Conservation (phyloP, 1,284 basidiomycete genomes). For the Bjerkandera adusta region DNA sequence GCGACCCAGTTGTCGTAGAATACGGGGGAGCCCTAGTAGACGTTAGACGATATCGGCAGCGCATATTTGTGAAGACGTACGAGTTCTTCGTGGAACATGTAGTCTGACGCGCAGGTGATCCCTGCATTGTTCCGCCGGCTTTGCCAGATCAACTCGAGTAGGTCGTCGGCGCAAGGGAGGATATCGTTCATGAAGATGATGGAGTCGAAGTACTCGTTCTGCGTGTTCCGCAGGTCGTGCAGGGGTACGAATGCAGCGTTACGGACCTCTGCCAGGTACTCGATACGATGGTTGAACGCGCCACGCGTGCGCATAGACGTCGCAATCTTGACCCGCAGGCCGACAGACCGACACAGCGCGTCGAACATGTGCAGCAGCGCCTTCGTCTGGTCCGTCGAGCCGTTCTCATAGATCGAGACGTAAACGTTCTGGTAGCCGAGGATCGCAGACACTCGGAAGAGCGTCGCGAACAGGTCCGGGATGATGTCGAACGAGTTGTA, state of each 20-base stretch:
- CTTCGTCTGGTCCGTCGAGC: slow-evolving; percentile 94
- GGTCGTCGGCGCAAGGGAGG: slow-evolving; percentile 91
- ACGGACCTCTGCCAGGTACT: slow-evolving; percentile 95
- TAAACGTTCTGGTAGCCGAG: slow-evolving; percentile 95
- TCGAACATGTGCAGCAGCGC: slow-evolving; percentile 91
- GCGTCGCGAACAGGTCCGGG: slow-evolving; percentile 93
- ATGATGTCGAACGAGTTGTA: slow-evolving; percentile 99
- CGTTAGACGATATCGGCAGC: slow-evolving; percentile 5
- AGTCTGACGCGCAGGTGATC: slow-evolving; percentile 94
- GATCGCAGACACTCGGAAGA: slow-evolving; percentile 87
- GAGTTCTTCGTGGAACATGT: slow-evolving; percentile 96
- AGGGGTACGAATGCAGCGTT: slow-evolving; percentile 93
- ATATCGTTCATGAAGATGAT: slow-evolving; percentile 99
- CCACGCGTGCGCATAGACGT: slow-evolving; percentile 89
- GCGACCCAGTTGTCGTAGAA: slow-evolving; percentile 99
- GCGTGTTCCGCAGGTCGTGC: slow-evolving; percentile 86
- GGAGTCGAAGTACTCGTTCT: slow-evolving; percentile 90
- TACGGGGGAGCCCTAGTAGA: slow-evolving; percentile 68
- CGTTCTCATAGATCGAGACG: slow-evolving; percentile 97
- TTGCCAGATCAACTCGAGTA: slow-evolving; percentile 96
- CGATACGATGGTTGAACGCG: slow-evolving; percentile 97
- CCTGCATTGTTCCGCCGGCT: slow-evolving; percentile 89
- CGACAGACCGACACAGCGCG: slow-evolving; percentile 83
- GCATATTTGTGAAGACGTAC: slow-evolving; percentile 37
- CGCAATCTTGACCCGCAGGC: slow-evolving; percentile 87